Conservation (phyloP, 768 basidiomycete species). For the Tulasnella sp. region DNA sequence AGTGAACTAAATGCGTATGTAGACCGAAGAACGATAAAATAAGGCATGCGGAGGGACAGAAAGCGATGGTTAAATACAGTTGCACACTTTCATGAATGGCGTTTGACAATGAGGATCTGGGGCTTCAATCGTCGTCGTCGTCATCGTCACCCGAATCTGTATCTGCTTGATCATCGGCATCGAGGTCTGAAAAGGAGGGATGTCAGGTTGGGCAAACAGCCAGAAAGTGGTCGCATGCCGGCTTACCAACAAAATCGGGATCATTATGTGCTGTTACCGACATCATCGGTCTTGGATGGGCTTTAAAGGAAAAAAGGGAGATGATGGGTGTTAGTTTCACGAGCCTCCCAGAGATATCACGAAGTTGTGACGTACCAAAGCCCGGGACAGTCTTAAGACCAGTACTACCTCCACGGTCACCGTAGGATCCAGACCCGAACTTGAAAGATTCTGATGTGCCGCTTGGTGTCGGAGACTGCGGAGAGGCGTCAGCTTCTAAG, state of each 20-base stretch:
- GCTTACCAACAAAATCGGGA: background rate
- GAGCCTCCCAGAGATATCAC: background rate
- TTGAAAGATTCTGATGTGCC: background rate
- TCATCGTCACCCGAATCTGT: background rate
- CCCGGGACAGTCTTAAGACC: background rate
- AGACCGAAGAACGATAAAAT: background rate
- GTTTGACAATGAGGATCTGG: background rate
- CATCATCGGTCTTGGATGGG: background rate
- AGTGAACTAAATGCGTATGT: background rate
- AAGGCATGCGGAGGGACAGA: background rate
- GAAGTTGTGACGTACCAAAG: background rate
- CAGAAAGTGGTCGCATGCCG: background rate
- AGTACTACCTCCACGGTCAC: background rate
- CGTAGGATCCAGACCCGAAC: background rate
- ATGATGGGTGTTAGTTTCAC: background rate
- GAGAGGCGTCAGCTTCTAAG: background rate
- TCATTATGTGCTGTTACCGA: background rate
- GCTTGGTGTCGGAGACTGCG: background rate
- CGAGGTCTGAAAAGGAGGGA: background rate
- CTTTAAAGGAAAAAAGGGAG: background rate
- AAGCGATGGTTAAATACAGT: background rate
- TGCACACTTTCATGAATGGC: background rate
- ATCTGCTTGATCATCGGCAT: background rate
- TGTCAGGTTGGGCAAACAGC: background rate
- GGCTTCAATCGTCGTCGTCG: background rate